A percentile compares a stretch with the other conserved stretches of the same genome.
phyloP scores from a whole-genome alignment of 2,329 filamentous ascomycete species.

The Fonsecaea erecta region DNA sequence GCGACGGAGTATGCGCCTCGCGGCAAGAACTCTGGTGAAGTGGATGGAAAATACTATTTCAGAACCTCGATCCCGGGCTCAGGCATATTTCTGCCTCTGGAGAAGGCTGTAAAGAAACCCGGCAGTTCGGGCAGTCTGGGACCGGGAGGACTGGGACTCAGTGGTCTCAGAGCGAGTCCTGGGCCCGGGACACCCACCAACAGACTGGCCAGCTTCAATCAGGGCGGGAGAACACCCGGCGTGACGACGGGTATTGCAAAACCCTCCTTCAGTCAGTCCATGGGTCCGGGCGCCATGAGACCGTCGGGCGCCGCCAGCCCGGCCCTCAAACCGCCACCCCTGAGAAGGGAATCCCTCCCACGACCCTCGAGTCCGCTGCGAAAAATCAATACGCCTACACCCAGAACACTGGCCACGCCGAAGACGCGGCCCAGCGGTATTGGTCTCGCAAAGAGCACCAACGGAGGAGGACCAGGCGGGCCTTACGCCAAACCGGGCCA shows the following conservation, averaged over 20 bases:
- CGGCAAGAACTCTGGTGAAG: conserved; percentile 95
- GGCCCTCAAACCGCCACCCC: conserved; percentile 67
- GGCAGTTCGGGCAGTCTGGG: conserved; percentile 59
- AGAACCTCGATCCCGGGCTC: conserved; percentile 75
- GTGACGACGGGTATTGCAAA: conserved; percentile 55
- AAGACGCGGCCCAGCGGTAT: conserved; percentile 35
- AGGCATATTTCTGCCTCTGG: conserved; percentile 89
- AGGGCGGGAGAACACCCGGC: conserved; percentile 56
- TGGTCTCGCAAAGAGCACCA: conserved; percentile 51
- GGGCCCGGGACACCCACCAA: conserved; percentile 57
- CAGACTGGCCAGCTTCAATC: conserved; percentile 59
- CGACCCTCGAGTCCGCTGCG: conserved; percentile 86
- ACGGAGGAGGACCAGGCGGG: conserved; percentile 55
- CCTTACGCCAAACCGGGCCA: conserved; percentile 61
- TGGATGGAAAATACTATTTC: conserved; percentile 86
- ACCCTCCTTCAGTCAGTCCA: conserved; percentile 84
- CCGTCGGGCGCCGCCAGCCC: conserved; percentile 67
- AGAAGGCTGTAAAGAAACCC: conserved; percentile 73
- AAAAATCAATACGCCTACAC: conserved; percentile 58
- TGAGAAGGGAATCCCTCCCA: conserved; percentile 74
- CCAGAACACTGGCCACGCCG: conserved; percentile 33
- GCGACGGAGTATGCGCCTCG: conserved; percentile 76
- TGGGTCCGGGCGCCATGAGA: conserved; percentile 66
- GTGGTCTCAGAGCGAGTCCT: conserved; percentile 27
- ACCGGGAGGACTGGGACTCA: conserved; percentile 13